phyloP scores from a whole-genome alignment of 177 flowering plant genomes.

The Telopea speciosissima region DNA sequence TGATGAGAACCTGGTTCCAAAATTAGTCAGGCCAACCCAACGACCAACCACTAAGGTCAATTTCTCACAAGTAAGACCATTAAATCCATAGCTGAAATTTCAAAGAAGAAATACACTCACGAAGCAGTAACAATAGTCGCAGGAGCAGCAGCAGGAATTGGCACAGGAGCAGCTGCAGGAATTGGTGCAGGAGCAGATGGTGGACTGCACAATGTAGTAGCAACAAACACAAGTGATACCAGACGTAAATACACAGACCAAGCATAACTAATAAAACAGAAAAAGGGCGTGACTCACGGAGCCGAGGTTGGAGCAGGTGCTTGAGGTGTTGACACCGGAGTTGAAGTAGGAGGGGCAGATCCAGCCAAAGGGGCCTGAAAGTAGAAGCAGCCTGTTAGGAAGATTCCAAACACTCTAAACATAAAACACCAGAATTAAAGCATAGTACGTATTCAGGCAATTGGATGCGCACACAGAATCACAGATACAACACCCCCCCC shows the following conservation, averaged over 20 bases:
- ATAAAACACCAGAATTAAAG: background rate
- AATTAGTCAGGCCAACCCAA: background rate
- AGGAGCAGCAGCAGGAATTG: slow-evolving; percentile 20
- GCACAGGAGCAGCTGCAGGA: slow-evolving; percentile 21
- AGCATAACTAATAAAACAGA: background rate
- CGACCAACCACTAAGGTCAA: background rate
- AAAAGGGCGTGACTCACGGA: slow-evolving; percentile 31
- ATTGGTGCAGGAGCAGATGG: slow-evolving; percentile 27
- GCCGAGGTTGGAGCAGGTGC: slow-evolving; percentile 29
- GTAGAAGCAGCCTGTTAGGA: background rate
- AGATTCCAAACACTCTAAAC: background rate
- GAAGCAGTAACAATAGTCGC: slow-evolving; percentile 20
- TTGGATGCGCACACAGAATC: background rate
- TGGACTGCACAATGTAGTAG: slow-evolving; percentile 23
- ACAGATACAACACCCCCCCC: too few species aligned
- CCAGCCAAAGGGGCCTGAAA: slow-evolving; percentile 38
- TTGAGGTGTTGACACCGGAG: slow-evolving; percentile 37
- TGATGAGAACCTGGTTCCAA: background rate
- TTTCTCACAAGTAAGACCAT: background rate
- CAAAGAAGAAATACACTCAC: slow-evolving; percentile 24
- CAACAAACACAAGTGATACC: background rate
- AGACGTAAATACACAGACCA: background rate
- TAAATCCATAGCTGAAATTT: too few species aligned
- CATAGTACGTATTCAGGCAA: background rate
- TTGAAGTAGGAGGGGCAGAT: slow-evolving; percentile 28